These are phyloP conservation scores for Penicillium occitanis DNA, from an alignment of 2,329 filamentous ascomycete species.

Conservation along the genomic window DNA sequence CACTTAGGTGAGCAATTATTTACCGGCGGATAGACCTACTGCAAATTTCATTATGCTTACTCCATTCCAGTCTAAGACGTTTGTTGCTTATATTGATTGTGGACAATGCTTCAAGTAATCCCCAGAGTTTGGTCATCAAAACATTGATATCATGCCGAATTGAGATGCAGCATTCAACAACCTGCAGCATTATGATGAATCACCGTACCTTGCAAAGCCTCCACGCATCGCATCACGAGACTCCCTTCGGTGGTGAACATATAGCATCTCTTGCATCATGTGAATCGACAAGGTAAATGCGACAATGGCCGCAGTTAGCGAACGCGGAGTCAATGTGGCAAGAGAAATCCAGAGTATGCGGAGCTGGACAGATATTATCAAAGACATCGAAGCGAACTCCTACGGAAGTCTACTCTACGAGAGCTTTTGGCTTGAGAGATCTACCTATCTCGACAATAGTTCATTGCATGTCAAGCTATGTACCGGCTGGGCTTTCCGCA, in stretches of 20 bases:
- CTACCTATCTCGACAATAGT: neutral
- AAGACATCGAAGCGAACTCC: neutral
- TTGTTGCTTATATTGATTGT: neutral
- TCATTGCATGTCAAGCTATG: neutral
- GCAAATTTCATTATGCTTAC: neutral
- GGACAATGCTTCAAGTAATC: neutral
- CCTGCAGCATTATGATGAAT: neutral
- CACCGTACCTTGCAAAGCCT: neutral
- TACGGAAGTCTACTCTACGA: neutral
- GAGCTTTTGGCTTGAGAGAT: neutral
- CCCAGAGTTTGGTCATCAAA: neutral
- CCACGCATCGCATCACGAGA: neutral
- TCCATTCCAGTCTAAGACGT: neutral
- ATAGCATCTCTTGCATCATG: neutral
- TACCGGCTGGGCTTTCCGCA: neutral
- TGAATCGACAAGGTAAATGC: neutral
- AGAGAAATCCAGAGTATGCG: too few relatives aligned
- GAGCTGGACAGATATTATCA: neutral
- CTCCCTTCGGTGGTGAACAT: neutral
- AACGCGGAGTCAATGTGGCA: neutral
- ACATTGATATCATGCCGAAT: neutral
- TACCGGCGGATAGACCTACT: neutral
- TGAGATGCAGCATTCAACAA: neutral
- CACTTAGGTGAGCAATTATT: constrained; percentile 64
- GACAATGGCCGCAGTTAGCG: neutral